phyloP scores from a whole-genome alignment of 306 rosid genomes.

The Quercus glauca region DNA sequence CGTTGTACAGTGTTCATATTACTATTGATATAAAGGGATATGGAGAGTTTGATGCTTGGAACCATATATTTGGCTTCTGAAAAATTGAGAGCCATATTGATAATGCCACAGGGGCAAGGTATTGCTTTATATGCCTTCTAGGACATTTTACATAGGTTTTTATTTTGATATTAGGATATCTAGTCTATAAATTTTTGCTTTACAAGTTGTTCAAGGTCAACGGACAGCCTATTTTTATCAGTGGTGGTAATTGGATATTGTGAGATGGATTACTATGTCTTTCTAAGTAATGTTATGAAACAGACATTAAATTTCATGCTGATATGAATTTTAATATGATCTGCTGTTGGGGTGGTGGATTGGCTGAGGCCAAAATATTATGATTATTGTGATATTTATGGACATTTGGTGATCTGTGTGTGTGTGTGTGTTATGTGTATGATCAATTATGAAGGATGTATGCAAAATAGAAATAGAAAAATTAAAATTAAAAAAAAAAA shows the following conservation, averaged over 20 bases:
- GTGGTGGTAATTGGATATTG: conserved; percentile 94
- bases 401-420: conserved; percentile 68
- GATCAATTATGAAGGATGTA: too few relatives aligned
- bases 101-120: conserved; percentile 83
- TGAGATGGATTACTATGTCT: conserved; percentile 90
- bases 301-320: conserved; percentile 86
- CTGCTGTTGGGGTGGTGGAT: conserved; percentile 96
- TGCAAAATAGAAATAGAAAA: background rate
- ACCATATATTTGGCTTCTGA: conserved; percentile 77
- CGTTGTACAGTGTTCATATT: conserved; percentile 62
- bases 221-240: conserved; percentile 76
- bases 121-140: background rate
- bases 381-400: conserved; percentile 80
- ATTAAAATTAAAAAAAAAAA: too few relatives aligned
- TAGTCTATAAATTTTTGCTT: background rate
- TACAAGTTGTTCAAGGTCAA: conserved; percentile 87
- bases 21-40: conserved; percentile 65
- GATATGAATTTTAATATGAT: conserved; percentile 95
- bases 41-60: conserved; percentile 89
- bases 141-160: conserved; percentile 4
- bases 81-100: conserved; percentile 83
- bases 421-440: background rate
- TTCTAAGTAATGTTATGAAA: conserved; percentile 70
- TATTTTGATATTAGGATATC: conserved; percentile 2
- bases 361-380: conserved; percentile 93